Percentiles rank a stretch among this genome's conserved stretches.
Conservation (phyloP, 2,329 filamentous ascomycete genomes). For the Hymenoscyphus scutula region DNA sequence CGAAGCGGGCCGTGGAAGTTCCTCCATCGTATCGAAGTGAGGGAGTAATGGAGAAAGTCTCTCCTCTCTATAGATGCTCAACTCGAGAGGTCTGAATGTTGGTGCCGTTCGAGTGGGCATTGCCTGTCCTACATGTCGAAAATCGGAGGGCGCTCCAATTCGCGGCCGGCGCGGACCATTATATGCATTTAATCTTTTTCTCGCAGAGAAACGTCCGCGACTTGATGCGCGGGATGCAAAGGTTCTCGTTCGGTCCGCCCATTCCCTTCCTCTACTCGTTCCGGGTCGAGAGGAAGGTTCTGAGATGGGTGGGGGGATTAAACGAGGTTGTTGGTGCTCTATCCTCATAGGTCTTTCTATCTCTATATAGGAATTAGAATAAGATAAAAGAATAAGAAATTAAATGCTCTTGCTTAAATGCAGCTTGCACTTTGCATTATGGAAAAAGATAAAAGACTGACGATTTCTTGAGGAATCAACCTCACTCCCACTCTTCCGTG, state of each 20-base stretch:
- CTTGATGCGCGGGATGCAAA: slow-evolving; percentile 42
- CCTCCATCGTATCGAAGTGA: slow-evolving; percentile 43
- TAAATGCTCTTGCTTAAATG: neutral
- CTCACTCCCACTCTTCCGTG: slow-evolving; percentile 12
- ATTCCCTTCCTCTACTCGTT: slow-evolving; percentile 32
- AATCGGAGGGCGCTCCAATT: slow-evolving; percentile 59
- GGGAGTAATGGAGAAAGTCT: slow-evolving; percentile 56
- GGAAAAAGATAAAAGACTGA: neutral
- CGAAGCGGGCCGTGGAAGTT: slow-evolving; percentile 21
- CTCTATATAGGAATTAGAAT: slow-evolving; percentile 28
- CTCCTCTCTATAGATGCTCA: slow-evolving; percentile 51
- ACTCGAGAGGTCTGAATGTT: slow-evolving; percentile 53
- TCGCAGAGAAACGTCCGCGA: slow-evolving; percentile 45
- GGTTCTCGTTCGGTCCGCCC: slow-evolving; percentile 39
- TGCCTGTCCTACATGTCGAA: slow-evolving; percentile 55
- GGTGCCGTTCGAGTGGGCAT: slow-evolving; percentile 29
- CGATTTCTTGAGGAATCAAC: neutral
- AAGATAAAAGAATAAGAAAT: slow-evolving; percentile 10
- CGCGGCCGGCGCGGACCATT: slow-evolving; percentile 43
- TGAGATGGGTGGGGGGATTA: slow-evolving; percentile 37
- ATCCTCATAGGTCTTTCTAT: slow-evolving; percentile 39
- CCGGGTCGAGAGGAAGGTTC: slow-evolving; percentile 31
- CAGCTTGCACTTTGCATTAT: neutral
- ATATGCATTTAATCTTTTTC: slow-evolving; percentile 42
- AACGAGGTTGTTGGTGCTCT: slow-evolving; percentile 41